Conservation (phyloP, 345 rosid genomes). For the Cardamine resedifolia region DNA sequence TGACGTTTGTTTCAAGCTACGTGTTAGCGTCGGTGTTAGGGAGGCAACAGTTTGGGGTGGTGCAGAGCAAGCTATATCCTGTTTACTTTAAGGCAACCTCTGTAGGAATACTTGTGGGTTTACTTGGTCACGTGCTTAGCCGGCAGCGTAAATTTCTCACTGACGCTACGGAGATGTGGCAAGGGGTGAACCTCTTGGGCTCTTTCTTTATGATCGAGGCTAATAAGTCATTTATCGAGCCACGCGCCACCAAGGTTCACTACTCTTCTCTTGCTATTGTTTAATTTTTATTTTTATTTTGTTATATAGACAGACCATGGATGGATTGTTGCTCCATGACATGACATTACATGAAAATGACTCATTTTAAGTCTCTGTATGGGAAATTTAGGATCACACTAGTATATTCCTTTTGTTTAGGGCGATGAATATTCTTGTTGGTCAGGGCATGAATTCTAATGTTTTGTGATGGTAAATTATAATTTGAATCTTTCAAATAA, state of each 20-base stretch:
- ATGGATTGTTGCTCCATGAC: background rate
- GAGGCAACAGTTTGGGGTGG: conserved; percentile 67
- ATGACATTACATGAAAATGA: background rate
- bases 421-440: no score
- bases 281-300: background rate
- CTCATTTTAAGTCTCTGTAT: no score
- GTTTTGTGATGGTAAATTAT: no score
- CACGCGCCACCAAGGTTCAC: conserved; percentile 71
- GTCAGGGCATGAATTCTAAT: no score
- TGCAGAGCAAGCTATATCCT: conserved; percentile 85
- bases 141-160: conserved; percentile 29
- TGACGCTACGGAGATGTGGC: conserved; percentile 49
- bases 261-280: background rate
- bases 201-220: conserved; percentile 49
- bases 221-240: conserved; percentile 61
- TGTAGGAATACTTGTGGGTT: conserved; percentile 43
- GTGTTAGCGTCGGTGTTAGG: conserved; percentile 53
- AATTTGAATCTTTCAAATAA: background rate
- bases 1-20: conserved; percentile 69
- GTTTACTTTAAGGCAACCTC: conserved; percentile 58
- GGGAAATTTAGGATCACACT: background rate
- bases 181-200: conserved; percentile 51
- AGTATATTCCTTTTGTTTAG: background rate
- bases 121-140: conserved; percentile 56
- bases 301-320: background rate